Base-by-base conservation (phyloP, 108 stramenopile genomes). In the Discostella stelligeroides region DNA sequence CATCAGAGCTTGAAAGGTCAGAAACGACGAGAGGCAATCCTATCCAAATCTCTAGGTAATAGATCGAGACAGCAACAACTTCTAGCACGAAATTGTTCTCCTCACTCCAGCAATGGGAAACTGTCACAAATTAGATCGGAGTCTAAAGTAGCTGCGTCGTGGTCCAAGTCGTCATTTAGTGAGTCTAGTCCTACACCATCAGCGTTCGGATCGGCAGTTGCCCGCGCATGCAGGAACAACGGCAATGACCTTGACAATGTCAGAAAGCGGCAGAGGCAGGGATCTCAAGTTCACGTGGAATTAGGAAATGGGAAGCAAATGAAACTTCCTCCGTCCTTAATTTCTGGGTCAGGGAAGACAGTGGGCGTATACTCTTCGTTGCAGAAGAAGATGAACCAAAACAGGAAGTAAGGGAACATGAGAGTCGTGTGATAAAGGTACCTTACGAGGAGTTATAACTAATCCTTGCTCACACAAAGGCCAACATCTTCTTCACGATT, bases 291-390 rank as follows among this genome's bases (percentile, higher is more conserved):
- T 60, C 70, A 65, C 18, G 65, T 79, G 45, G 14, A 49, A 18
- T 72, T 79, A 43, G 50, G 59, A 46, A 41, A 64, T 39, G 77
- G 77, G 21, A 79, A 61, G 46, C 50, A 30, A 12, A 72, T 79
- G 70, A 72, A 53, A 46, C 48, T 79, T 10, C 77, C 75, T 24
- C 27, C 75, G 2, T 42, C 72, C 0, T 43, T 21, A n/a, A 17
- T 23, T 3, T 39, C 10, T 56, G 54, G 18, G n/a, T 2, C 40
- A 23, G 53, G 66, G 12, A 68, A 68, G 43, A 47, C 68, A 17
- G 20, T 40, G 12, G 77, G 77, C n/a, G 62, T 53, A 60, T 71
- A 66, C 62, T 79, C 75, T 23, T 76, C 75, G 18, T 54, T 71
- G 70, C 62, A 69, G 43, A 76, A 76, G 45, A 63, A 55, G 49